Percentiles rank a stretch among this genome's conserved stretches.
Evolutionary conservation across 306 rosid genomes (phyloP).

Genomic region (Sophora flavescens): DNA sequence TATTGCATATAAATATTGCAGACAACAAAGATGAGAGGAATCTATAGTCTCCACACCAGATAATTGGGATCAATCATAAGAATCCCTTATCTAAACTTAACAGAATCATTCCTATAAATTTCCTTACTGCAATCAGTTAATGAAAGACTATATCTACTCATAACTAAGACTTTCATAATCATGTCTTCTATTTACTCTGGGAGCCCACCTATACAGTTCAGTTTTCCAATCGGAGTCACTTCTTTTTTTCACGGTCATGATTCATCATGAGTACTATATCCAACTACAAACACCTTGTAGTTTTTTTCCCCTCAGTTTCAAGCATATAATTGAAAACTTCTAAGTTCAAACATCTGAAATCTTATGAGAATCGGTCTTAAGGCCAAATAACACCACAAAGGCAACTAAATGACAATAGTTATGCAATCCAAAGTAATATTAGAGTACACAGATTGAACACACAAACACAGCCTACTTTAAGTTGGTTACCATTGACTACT

Average conservation of each 20-base stretch:
- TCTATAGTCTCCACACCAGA: background rate
- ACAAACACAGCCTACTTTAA: background rate
- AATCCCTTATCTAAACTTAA: background rate
- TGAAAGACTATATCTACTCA: background rate
- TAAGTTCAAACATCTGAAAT: slow-evolving; percentile 1
- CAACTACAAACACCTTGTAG: background rate
- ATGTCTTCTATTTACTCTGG: background rate
- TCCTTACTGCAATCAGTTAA: background rate
- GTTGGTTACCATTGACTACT: slow-evolving; percentile 1
- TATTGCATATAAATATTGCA: background rate
- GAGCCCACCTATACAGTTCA: background rate
- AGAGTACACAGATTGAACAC: background rate
- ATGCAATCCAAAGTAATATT: background rate
- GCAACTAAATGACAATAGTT: background rate
- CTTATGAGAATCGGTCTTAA: background rate
- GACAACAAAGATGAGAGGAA: background rate
- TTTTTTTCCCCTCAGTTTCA: background rate
- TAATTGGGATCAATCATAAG: background rate
- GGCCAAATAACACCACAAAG: background rate
- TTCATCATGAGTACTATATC: slow-evolving; percentile 1
- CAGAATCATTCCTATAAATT: background rate
- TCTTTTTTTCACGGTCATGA: background rate
- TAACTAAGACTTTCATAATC: background rate
- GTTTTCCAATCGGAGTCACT: background rate
- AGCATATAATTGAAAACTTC: too few species aligned